A percentile compares a stretch with the other conserved stretches of the same genome.
Conservation (phyloP, 495 filamentous ascomycete species). For the Clavariopsis aquatica region DNA sequence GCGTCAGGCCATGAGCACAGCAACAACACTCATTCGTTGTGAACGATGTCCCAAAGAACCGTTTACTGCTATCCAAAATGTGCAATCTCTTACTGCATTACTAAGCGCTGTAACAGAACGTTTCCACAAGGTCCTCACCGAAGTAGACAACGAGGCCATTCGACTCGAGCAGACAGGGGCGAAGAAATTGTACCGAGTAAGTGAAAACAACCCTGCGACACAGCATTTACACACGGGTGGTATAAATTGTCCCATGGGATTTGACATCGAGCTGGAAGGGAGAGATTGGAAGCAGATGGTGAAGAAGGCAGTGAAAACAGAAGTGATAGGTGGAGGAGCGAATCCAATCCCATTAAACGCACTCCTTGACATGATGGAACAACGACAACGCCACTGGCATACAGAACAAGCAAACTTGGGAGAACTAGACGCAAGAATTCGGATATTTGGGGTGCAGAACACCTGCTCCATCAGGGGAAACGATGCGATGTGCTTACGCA, state of each 20-base stretch:
- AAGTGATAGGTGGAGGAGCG: slow-evolving; percentile 39
- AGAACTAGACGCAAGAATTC: slow-evolving; percentile 15
- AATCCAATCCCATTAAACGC: slow-evolving; percentile 26
- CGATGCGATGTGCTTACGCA: slow-evolving; percentile 37
- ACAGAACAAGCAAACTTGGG: background rate
- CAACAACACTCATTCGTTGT: slow-evolving; percentile 40
- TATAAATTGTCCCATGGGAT: slow-evolving; percentile 41
- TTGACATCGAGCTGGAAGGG: slow-evolving; percentile 40
- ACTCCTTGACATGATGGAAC: slow-evolving; percentile 38
- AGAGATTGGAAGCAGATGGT: slow-evolving; percentile 42
- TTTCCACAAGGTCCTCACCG: slow-evolving; percentile 38
- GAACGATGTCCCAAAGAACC: slow-evolving; percentile 39
- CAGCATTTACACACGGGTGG: slow-evolving; percentile 41
- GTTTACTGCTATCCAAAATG: slow-evolving; percentile 44
- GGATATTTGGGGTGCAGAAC: slow-evolving; percentile 21
- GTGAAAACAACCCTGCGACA: slow-evolving; percentile 36
- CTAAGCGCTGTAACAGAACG: slow-evolving; percentile 40
- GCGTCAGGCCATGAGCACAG: slow-evolving; percentile 40
- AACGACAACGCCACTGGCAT: slow-evolving; percentile 36
- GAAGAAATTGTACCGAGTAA: slow-evolving; percentile 43
- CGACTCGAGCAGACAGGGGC: slow-evolving; percentile 28
- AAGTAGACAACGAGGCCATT: slow-evolving; percentile 40
- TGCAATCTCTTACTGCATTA: slow-evolving; percentile 37
- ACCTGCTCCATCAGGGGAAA: slow-evolving; percentile 16
- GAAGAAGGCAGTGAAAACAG: slow-evolving; percentile 43